phyloP scores from a whole-genome alignment of 495 filamentous ascomycete genomes.

The Podospora anserina region DNA sequence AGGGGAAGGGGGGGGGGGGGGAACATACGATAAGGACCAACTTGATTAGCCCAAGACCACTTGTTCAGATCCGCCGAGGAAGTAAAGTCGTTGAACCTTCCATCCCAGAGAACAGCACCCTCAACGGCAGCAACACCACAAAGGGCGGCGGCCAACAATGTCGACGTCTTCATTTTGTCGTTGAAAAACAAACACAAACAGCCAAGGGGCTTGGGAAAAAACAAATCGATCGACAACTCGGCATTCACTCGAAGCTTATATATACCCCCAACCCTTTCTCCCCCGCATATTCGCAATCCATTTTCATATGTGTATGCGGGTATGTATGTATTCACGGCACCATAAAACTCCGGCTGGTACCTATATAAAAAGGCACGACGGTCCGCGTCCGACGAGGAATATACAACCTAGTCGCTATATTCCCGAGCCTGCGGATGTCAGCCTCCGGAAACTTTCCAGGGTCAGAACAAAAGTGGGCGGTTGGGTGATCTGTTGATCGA shows the following conservation, averaged over 20 bases:
- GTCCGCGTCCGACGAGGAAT: not conserved
- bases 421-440: not conserved
- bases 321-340: not conserved
- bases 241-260: not conserved
- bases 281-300: not conserved
- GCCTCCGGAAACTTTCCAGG: not conserved
- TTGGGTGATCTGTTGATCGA: not conserved
- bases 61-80: constrained; percentile 50
- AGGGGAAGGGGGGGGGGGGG: no score
- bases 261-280: not conserved
- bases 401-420: not conserved
- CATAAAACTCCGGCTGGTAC: not conserved
- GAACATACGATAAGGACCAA: constrained; percentile 56
- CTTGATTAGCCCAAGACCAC: constrained; percentile 65
- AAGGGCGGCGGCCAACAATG: constrained; percentile 12
- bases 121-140: constrained; percentile 17
- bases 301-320: not conserved
- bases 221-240: not conserved
- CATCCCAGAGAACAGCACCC: constrained; percentile 56
- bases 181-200: not conserved
- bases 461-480: not conserved
- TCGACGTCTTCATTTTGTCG: not conserved
- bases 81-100: constrained; percentile 56
- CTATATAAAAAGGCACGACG: not conserved
- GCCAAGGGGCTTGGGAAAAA: not conserved